Evolutionary conservation across 192 early-diverging fungal species (phyloP).

Genomic region (Oehlia diaphana): DNA sequence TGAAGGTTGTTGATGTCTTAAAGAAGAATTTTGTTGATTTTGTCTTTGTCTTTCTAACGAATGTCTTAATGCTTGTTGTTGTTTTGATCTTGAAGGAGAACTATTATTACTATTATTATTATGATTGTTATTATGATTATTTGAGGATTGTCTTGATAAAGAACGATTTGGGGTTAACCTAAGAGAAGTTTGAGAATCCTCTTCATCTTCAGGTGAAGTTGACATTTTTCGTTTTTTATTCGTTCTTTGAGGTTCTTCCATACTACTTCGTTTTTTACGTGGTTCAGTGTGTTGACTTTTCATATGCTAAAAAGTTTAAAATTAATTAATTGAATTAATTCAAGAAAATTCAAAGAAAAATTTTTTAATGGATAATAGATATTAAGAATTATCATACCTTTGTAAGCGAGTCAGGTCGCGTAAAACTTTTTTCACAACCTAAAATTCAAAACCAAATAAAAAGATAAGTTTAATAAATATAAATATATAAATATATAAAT

Average conservation of each 20-base stretch:
- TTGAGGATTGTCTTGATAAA: neutral
- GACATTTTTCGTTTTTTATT: constrained; percentile 17
- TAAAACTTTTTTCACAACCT: constrained; percentile 29
- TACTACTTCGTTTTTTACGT: constrained; percentile 5
- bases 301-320: neutral
- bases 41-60: neutral
- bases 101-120: neutral
- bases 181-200: neutral
- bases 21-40: neutral
- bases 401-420: constrained; percentile 24
- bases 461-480: no score
- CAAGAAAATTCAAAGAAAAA: neutral
- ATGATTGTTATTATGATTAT: neutral
- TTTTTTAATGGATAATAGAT: neutral
- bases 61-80: neutral
- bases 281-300: constrained; percentile 10
- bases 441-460: neutral
- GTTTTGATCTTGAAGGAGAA: constrained; percentile 3
- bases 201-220: neutral
- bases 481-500: no score
- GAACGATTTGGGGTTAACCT: neutral
- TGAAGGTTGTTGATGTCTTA: neutral
- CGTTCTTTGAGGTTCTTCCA: constrained; percentile 13
- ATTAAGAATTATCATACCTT: neutral
- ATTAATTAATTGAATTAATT: neutral